Base-by-base conservation (phyloP, 345 rosid species). In the Brassica juncea region DNA sequence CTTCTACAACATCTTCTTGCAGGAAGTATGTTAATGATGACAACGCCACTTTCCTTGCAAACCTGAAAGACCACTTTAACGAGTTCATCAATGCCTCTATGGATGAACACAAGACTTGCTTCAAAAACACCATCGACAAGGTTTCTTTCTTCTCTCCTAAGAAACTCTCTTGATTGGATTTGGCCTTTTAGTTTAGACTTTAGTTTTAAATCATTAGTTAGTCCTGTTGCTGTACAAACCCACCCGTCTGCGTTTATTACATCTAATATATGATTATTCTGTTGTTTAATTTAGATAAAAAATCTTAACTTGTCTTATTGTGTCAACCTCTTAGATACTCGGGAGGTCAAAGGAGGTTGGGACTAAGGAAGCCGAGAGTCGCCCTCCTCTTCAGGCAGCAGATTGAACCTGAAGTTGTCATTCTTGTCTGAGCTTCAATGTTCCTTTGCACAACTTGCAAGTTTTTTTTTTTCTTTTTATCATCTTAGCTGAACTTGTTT, bases 91-190 rank as follows among this genome's bases (percentile, higher is more conserved):
- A 86, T 77, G 85, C 98, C 44, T 91, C 94, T 3, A 85, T 89
- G 93, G 94, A 91, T 9, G 97, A 94, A 74, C 97, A 91, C 85
- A 91, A 88, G 84, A 73, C 76, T 72, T 94, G 94, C 81, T 89
- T 89, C 66, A 84, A 85, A 75, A 88, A 88, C 73, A 84, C 94
- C 70, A 82, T 94, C 25, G 54, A 88, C 65, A 91, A 92, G 93
- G 97, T 89, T 28, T 21, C 57, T 52, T 52, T 52, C 16, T 4
- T 49, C 6, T 49, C 19, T 10, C 14, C 12, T 42, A 42, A 37
- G 2, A 37, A 8, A 14, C 16, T 52, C 57, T 52, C 57, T 52
- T 52, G 6, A 6, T 47, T 47, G 49, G 55, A 12, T 47, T 47
- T 47, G 55, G n/a, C 16, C 9, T 11, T 44, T 44, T 3, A 0